A percentile compares a stretch with the other conserved stretches of the same genome.
Evolutionary conservation across 208 protist species (phyloP).

Genomic region (Crithidia bombi): DNA sequence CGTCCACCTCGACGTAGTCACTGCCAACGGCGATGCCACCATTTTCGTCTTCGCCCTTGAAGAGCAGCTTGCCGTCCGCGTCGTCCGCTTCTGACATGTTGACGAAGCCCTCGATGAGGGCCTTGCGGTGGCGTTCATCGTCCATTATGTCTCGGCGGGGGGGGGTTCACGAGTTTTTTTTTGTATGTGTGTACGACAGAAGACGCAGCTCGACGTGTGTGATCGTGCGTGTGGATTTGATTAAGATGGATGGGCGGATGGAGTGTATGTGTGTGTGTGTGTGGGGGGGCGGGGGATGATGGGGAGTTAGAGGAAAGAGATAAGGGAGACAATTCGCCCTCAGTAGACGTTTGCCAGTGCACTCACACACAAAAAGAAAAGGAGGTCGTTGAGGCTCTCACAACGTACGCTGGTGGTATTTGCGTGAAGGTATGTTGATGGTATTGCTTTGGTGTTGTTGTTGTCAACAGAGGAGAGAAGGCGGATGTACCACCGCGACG

Average conservation of each 20-base stretch:
- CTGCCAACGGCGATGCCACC: constrained; percentile 16
- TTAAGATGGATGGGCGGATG: too few relatives aligned
- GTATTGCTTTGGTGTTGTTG: too few relatives aligned
- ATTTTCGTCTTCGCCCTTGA: constrained; percentile 24
- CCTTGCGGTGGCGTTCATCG: constrained; percentile 34
- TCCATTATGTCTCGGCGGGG: constrained; percentile 9
- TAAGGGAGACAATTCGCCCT: too few relatives aligned
- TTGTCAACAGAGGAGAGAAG: too few relatives aligned
- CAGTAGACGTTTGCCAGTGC: too few relatives aligned
- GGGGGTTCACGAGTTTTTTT: neutral
- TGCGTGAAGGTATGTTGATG: too few relatives aligned
- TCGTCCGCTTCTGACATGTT: constrained; percentile 40
- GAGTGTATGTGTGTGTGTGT: neutral
- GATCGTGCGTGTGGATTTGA: neutral
- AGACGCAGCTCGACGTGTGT: neutral
- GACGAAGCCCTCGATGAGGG: constrained; percentile 46
- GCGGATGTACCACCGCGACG: too few relatives aligned
- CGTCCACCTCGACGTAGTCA: constrained; percentile 49
- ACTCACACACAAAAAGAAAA: too few relatives aligned
- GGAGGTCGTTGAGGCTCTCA: too few relatives aligned
- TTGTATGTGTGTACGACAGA: neutral
- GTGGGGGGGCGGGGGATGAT: too few relatives aligned
- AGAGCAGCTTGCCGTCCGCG: constrained; percentile 11
- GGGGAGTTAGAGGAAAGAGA: too few relatives aligned
- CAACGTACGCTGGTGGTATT: too few relatives aligned